Base-by-base conservation (phyloP, 2,329 filamentous ascomycete species). In the Aspergillus persii region DNA sequence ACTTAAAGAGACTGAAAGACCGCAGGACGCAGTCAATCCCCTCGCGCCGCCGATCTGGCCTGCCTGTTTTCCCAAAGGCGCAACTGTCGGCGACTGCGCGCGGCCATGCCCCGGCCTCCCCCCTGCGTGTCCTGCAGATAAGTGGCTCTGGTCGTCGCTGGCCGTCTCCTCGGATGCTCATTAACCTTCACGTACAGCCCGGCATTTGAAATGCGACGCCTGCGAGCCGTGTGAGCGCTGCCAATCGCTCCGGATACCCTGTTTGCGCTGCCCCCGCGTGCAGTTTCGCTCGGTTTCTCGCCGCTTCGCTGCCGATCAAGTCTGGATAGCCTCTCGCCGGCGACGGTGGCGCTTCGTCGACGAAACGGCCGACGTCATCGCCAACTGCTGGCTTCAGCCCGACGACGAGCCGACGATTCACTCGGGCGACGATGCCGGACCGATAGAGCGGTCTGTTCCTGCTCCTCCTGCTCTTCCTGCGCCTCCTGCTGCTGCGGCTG, bases 311-410 rank as follows among this genome's bases (percentile, higher is more conserved):
- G 18, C 12, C 30, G 46, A 27, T 41, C 53, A 27, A 29, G 53
- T 55, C 41, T 36, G 53, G 47, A n/a, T 26, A n/a, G 3, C 15
- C 8, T 29, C 8, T 50, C 31, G 31, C 29, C 23, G 46, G 29
- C 30, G 49, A 23, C 36, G 56, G 26, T 54, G 52, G 56, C 51
- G 23, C 52, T 58, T 53, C 30, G 9, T 58, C 15, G 56, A 58
- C 26, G 56, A 58, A n/a, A 58, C 56, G 2, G 26, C 27, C 33
- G 56, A 58, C 46, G 51, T 58, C 76, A 41, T 77, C 26, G 52
- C 56, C 31, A 58, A 58, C n/a, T 26, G n/a, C 77, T 39, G 59
- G 59, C 18, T 23, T 23, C 18, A 23, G 18, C 27, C 65, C 54
- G 30, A 62, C 48, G 58, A 64, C 62, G 51, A 54, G 12, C 12